These are phyloP conservation scores for Colletotrichum lentis DNA, from an alignment of 2,329 filamentous ascomycete species.

Conservation along the genomic window DNA sequence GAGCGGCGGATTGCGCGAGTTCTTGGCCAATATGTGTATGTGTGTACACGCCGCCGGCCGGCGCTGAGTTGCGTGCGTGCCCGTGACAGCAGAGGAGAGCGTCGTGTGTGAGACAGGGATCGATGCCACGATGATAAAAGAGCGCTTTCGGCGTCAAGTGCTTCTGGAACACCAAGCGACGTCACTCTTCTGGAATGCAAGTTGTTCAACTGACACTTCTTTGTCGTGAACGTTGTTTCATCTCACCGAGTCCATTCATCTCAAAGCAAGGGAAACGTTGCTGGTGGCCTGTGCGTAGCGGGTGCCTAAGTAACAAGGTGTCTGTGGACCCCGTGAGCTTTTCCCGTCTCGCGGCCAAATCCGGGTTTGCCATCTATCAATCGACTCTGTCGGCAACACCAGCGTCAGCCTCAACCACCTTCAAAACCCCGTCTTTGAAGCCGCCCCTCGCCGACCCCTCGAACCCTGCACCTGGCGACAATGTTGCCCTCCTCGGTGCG, in stretches of 20 bases:
- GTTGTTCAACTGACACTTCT: background rate
- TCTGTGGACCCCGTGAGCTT: slow-evolving; percentile 44
- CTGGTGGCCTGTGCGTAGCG: slow-evolving; percentile 23
- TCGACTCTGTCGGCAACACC: slow-evolving; percentile 47
- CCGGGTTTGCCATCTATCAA: slow-evolving; percentile 46
- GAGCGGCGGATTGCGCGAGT: slow-evolving; percentile 27
- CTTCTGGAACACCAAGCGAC: slow-evolving; percentile 1
- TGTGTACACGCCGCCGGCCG: background rate
- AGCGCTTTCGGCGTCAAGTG: background rate
- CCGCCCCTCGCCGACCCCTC: slow-evolving; percentile 19
- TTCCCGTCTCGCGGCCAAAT: slow-evolving; percentile 49
- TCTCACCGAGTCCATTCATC: slow-evolving; percentile 5
- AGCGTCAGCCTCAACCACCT: slow-evolving; percentile 17
- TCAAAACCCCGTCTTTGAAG: slow-evolving; percentile 3
- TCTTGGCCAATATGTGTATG: slow-evolving; percentile 19
- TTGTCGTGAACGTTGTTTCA: slow-evolving; percentile 18
- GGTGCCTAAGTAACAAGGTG: slow-evolving; percentile 36
- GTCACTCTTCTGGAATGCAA: slow-evolving; percentile 8
- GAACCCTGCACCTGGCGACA: slow-evolving; percentile 42
- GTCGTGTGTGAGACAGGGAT: background rate
- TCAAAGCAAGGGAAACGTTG: slow-evolving; percentile 2
- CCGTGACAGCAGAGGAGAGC: slow-evolving; percentile 1
- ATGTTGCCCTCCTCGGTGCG: slow-evolving; percentile 64
- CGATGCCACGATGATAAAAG: background rate
- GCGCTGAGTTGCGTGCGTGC: slow-evolving; percentile 16